Evolutionary conservation across 2,329 filamentous ascomycete genomes (phyloP).

Genomic region (Lecanicillium sp.): DNA sequence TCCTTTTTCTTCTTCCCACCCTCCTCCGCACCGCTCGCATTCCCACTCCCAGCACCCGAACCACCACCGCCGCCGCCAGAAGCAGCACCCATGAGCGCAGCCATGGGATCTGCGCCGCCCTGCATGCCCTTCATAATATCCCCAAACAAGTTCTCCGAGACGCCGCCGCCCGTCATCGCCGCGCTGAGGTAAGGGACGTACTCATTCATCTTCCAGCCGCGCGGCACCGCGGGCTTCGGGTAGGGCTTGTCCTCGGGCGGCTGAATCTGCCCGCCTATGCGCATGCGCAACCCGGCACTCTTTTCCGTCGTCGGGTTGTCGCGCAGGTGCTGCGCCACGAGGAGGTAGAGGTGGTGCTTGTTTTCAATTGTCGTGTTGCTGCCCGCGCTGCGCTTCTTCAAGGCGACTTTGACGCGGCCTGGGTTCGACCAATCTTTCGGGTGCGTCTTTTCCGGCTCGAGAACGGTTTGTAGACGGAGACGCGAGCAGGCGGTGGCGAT

Average conservation of each 20-base stretch:
- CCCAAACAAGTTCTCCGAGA: conserved; percentile 89
- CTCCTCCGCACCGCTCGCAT: conserved; percentile 16
- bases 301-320: conserved; percentile 70
- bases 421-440: conserved; percentile 98
- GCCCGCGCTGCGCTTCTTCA: conserved; percentile 42
- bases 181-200: conserved; percentile 82
- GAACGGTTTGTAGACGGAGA: conserved; percentile 64
- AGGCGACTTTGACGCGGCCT: conserved; percentile 72
- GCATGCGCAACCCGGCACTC: conserved; percentile 58
- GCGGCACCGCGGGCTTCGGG: conserved; percentile 65
- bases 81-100: conserved; percentile 31
- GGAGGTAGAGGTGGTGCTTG: conserved; percentile 81
- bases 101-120: conserved; percentile 37
- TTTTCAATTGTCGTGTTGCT: conserved; percentile 51
- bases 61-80: conserved; percentile 20
- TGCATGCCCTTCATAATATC: conserved; percentile 96
- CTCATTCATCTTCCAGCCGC: conserved; percentile 84
- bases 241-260: conserved; percentile 58
- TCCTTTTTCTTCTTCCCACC: conserved; percentile 36
- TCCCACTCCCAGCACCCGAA: conserved; percentile 19
- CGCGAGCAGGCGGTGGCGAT: conserved; percentile 78
- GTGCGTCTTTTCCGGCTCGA: conserved; percentile 88
- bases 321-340: conserved; percentile 70
- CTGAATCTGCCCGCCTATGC: conserved; percentile 63
- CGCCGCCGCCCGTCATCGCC: conserved; percentile 84